Base-by-base conservation (phyloP, 805 yeast genomes). In the Torulaspora franciscae region DNA sequence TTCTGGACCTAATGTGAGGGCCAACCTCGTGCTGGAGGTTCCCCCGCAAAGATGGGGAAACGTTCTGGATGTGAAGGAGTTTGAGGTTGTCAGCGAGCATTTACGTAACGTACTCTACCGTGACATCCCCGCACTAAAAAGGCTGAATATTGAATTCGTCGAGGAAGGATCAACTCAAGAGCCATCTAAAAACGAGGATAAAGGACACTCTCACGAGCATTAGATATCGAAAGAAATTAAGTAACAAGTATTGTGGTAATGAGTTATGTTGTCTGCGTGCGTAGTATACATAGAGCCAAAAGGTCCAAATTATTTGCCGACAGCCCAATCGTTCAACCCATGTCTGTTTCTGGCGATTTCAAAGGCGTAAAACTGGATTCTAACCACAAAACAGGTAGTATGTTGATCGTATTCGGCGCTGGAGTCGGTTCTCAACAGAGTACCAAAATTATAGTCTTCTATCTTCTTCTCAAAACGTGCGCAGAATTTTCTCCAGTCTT, bases 361-460 rank as follows among this genome's bases (percentile, higher is more conserved):
- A 61, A 89, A 77, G 45, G 96, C 96, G 59, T 90, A 85, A 65
- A 93, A 93, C 70, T 93, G 98, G 62, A 91, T 79, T 71, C 98
- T 82, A 47, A 91, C 93, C 8, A 74, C 96, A 57, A 93, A 91
- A 42, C 89, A 85, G 37, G 98, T 86, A 47, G 83, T 80, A 37
- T 80, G 78, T 69, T 91, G 87, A 38, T 79, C 77, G 67, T 93
- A 93, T 66, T 87, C 96, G 25, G 73, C 82, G 37, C 69, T 65
- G 29, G 85, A 65, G 52, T 78, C 80, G n/a, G 78, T 69, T 73
- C 99, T 83, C 58, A 93, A 72, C 55, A 93, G 72, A 13, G 98
- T 90, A 51, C 99, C 99, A 65, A 93, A 93, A 70, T 93, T 93
- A 71, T 77, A 93, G 68, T 93, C 98, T 50, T 85, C 93, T 47